Percentiles rank a stretch among this genome's conserved stretches.
Evolutionary conservation across 768 basidiomycete genomes (phyloP).

Genomic region (Favolaschia claudopus): DNA sequence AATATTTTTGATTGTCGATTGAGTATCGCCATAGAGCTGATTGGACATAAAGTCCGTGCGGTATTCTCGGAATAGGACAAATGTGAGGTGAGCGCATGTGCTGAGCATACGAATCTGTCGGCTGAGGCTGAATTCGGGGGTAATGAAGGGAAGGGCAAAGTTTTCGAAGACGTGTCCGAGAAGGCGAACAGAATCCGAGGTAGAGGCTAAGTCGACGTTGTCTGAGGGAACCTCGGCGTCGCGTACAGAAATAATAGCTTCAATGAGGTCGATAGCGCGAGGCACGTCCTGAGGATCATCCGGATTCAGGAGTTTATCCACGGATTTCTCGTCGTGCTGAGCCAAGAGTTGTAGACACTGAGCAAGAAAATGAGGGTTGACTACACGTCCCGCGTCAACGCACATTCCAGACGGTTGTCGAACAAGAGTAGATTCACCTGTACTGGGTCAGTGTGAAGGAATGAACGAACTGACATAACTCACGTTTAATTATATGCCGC

Average conservation of each 20-base stretch:
- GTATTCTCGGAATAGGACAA: constrained; percentile 2
- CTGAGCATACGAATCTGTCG: neutral
- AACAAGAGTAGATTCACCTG: constrained; percentile 20
- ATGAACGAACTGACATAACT: constrained; percentile 1
- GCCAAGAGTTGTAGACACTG: constrained; percentile 28
- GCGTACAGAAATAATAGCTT: too few species aligned
- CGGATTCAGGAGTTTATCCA: constrained; percentile 33
- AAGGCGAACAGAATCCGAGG: too few species aligned
- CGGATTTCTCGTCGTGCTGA: constrained; percentile 5
- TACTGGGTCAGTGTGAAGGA: neutral
- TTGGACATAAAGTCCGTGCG: neutral
- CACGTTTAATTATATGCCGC: constrained; percentile 26
- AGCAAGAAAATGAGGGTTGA: constrained; percentile 30
- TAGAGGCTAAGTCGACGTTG: too few species aligned
- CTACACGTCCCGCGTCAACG: constrained; percentile 2
- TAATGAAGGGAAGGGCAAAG: too few species aligned
- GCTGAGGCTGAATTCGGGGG: too few species aligned
- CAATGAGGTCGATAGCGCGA: too few species aligned
- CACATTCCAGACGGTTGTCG: neutral
- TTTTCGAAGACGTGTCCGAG: too few species aligned
- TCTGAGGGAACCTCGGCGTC: too few species aligned
- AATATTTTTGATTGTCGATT: neutral
- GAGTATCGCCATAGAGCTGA: constrained; percentile 17
- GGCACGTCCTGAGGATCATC: too few species aligned
- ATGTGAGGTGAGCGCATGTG: neutral